Conservation (phyloP, 305 asterid genomes). For the Fraxinus floribunda region DNA sequence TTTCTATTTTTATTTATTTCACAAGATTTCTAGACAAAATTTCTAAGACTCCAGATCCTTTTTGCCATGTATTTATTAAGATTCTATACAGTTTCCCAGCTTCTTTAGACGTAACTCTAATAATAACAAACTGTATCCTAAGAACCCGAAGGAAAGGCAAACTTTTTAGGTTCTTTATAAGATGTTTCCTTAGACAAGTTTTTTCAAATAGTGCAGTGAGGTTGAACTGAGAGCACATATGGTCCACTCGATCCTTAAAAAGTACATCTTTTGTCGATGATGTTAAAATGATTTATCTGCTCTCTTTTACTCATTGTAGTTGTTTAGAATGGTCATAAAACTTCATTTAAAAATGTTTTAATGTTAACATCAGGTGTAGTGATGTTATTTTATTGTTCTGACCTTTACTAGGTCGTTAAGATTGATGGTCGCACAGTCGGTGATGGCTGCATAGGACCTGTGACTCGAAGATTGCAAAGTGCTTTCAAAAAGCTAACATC, state of each 20-base stretch:
- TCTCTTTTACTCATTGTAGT: not conserved
- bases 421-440: conserved; percentile 77
- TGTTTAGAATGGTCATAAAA: not conserved
- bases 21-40: not conserved
- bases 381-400: conserved; percentile 2
- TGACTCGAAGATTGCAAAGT: conserved; percentile 58
- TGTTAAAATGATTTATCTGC: not conserved
- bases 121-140: not conserved
- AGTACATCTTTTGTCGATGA: not conserved
- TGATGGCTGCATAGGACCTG: conserved; percentile 70
- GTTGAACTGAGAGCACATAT: not conserved
- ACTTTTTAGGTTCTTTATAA: not conserved
- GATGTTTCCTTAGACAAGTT: not conserved
- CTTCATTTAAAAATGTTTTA: not conserved
- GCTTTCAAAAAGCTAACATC: conserved; percentile 53
- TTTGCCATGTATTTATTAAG: not conserved
- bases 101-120: not conserved
- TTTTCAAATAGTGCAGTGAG: not conserved
- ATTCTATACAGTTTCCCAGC: not conserved
- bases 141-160: not conserved
- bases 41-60: not conserved
- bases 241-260: not conserved
- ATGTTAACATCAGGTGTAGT: not conserved
- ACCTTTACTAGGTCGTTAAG: conserved; percentile 52
- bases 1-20: not conserved